phyloP scores from a whole-genome alignment of 108 stramenopile species.

The Nitzschia sp. region DNA sequence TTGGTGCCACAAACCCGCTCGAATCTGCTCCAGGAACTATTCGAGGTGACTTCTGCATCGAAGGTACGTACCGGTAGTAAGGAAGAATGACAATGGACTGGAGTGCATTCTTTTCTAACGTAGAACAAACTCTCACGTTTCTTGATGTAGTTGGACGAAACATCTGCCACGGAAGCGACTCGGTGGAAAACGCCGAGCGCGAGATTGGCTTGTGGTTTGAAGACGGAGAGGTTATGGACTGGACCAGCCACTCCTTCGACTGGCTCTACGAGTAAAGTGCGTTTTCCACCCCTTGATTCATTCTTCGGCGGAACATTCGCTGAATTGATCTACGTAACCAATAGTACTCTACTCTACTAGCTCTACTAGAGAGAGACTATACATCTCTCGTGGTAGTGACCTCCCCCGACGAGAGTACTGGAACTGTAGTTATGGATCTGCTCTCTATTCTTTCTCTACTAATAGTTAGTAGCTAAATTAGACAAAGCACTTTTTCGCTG shows the following conservation, averaged over 20 bases:
- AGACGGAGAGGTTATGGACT: constrained; percentile 76
- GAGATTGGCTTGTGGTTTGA: constrained; percentile 95
- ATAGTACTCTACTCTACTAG: not conserved
- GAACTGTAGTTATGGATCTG: too few species aligned
- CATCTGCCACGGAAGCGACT: constrained; percentile 90
- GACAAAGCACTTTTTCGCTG: too few species aligned
- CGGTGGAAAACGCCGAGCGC: constrained; percentile 91
- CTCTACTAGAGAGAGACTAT: too few species aligned
- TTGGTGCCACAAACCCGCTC: constrained; percentile 95
- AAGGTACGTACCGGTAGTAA: constrained; percentile 20
- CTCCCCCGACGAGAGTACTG: too few species aligned
- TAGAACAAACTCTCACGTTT: too few species aligned
- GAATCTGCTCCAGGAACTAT: constrained; percentile 91
- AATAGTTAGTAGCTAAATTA: too few species aligned
- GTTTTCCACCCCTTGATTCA: not conserved
- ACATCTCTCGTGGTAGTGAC: too few species aligned
- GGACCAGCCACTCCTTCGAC: constrained; percentile 66
- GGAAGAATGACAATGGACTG: too few species aligned
- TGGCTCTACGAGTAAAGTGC: constrained; percentile 87
- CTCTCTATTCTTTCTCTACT: too few species aligned
- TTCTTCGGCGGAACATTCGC: too few species aligned
- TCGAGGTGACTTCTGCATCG: constrained; percentile 88
- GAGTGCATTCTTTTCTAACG: too few species aligned
- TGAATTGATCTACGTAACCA: too few species aligned
- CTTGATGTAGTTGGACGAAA: constrained; percentile 88